Percentiles rank a stretch among this genome's conserved stretches.
phyloP scores from a whole-genome alignment of 352 stramenopile genomes.

The Phytopythium chamaehyphon region DNA sequence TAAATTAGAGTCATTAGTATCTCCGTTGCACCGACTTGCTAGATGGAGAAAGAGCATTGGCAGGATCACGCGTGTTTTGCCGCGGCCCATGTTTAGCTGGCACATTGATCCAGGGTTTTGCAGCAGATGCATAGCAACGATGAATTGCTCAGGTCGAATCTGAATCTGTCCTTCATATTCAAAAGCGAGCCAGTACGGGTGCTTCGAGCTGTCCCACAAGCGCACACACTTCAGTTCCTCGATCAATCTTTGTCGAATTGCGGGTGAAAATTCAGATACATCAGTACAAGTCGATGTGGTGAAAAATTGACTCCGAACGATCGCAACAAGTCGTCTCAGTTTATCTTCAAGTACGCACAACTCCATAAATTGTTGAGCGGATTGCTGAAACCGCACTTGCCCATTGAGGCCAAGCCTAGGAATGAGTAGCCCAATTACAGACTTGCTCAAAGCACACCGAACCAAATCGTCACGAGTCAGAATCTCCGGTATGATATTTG shows the following conservation, averaged over 20 bases:
- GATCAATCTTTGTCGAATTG: conserved; percentile 18
- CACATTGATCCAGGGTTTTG: conserved; percentile 56
- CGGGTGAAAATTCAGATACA: too few relatives aligned
- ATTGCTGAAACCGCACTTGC: conserved; percentile 16
- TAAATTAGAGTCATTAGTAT: not conserved
- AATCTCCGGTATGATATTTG: conserved; percentile 16
- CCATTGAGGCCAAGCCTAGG: conserved; percentile 17
- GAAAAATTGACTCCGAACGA: conserved; percentile 1
- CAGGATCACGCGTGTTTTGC: conserved; percentile 88
- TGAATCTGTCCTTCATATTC: conserved; percentile 78
- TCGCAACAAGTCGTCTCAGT: conserved; percentile 31
- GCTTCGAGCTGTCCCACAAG: conserved; percentile 42
- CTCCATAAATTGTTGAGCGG: conserved; percentile 33
- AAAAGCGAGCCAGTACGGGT: conserved; percentile 85
- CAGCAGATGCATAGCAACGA: conserved; percentile 73
- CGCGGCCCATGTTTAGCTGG: conserved; percentile 86
- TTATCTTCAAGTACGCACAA: conserved; percentile 81
- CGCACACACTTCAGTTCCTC: conserved; percentile 48
- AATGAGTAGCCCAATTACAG: conserved; percentile 21
- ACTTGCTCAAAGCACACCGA: conserved; percentile 26
- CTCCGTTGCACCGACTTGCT: conserved; percentile 12
- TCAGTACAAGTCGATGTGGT: conserved; percentile 16
- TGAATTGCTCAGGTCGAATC: conserved; percentile 80
- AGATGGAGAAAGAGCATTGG: conserved; percentile 86
- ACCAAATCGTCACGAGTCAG: conserved; percentile 37